These are phyloP conservation scores for Candida ascalaphidarum DNA, from an alignment of 805 yeast species.

Conservation along the genomic window DNA sequence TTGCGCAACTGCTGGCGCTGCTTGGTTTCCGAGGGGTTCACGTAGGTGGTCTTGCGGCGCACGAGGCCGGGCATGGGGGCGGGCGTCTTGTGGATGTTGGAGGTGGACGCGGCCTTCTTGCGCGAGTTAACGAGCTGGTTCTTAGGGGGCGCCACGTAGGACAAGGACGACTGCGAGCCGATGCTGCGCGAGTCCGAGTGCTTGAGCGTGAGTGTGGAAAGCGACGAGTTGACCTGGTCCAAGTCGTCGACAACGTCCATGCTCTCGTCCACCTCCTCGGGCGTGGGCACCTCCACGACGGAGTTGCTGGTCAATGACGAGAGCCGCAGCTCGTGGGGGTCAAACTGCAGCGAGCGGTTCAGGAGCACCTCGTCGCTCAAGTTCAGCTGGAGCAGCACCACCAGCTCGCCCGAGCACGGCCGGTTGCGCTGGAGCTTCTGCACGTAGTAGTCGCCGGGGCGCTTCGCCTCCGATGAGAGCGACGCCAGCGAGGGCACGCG, in stretches of 20 bases:
- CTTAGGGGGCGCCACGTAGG: neutral
- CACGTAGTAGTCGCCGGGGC: conserved; percentile 35
- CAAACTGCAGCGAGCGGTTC: conserved; percentile 24
- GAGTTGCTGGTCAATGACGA: conserved; percentile 28
- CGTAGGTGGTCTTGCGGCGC: conserved; percentile 26
- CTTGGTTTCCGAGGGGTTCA: conserved; percentile 28
- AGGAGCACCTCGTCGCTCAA: conserved; percentile 27
- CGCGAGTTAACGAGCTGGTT: conserved; percentile 1
- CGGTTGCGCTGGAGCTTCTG: conserved; percentile 20
- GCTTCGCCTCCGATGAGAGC: conserved; percentile 12
- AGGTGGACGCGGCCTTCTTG: conserved; percentile 7
- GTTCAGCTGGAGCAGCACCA: conserved; percentile 20
- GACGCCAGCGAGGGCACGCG: conserved; percentile 21
- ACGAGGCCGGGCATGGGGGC: conserved; percentile 12
- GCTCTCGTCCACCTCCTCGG: neutral
- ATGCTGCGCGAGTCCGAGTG: conserved; percentile 1
- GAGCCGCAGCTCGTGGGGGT: conserved; percentile 25
- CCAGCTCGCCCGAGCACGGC: conserved; percentile 26
- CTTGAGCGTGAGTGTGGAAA: conserved; percentile 11
- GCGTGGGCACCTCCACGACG: conserved; percentile 9
- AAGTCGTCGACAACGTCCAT: neutral
- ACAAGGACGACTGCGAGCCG: too few species aligned
- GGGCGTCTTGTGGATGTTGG: conserved; percentile 4
- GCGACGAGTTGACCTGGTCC: conserved; percentile 8
- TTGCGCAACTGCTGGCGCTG: conserved; percentile 28